Evolutionary conservation across 148 eudicot species (phyloP).

Genomic region (Vaccinium darrowii): DNA sequence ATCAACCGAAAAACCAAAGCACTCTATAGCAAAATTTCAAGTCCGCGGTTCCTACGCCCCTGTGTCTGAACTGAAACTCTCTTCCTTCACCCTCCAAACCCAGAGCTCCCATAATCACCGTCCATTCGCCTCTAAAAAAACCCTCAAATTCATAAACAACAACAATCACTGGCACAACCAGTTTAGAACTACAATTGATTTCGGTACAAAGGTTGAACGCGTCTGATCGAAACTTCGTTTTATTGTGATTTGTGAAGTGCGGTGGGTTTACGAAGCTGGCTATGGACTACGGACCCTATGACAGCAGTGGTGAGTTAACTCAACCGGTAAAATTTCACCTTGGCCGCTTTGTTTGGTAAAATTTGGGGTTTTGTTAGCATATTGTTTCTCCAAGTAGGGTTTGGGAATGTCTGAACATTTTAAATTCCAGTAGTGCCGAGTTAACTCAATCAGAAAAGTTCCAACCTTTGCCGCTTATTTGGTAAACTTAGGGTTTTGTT

Average conservation of each 20-base stretch:
- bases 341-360: background rate
- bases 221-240: background rate
- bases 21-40: slow-evolving; percentile 18
- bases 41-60: slow-evolving; percentile 21
- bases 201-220: background rate
- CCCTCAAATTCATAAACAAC: background rate
- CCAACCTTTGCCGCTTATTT: background rate
- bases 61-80: background rate
- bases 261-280: slow-evolving; percentile 30
- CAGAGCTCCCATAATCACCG: background rate
- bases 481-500: slow-evolving; percentile 12
- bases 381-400: slow-evolving; percentile 10
- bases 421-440: slow-evolving; percentile 35
- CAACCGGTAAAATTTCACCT: background rate
- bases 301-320: slow-evolving; percentile 42
- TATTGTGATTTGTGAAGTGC: background rate
- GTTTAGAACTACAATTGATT: background rate
- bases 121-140: background rate
- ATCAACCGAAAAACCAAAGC: slow-evolving; percentile 9
- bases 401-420: background rate
- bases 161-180: background rate
- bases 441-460: background rate
- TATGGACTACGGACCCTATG: slow-evolving; percentile 48
- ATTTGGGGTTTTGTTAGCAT: slow-evolving; percentile 9
- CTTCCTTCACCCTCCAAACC: background rate